phyloP scores from a whole-genome alignment of 2,329 filamentous ascomycete species.

The Colletotrichum sp. region DNA sequence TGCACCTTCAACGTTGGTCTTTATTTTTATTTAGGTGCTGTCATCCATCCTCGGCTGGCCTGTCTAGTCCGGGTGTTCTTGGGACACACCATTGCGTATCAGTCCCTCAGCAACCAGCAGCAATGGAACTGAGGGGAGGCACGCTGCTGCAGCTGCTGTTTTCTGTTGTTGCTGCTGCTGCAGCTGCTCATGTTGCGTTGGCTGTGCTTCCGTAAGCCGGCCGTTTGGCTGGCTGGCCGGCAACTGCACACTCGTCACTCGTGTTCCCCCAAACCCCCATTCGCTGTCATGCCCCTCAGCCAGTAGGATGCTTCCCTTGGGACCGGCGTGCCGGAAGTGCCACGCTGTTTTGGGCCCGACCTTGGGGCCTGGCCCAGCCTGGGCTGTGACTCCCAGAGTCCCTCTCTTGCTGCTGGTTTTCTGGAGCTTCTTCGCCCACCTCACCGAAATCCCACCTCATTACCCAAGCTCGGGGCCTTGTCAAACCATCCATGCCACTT shows the following conservation, averaged over 20 bases:
- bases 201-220: slow-evolving; percentile 6
- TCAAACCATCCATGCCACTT: background rate
- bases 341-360: slow-evolving; percentile 9
- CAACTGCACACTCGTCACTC: background rate
- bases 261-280: background rate
- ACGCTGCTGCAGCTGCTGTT: background rate
- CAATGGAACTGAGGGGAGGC: background rate
- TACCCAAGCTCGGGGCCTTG: background rate
- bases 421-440: background rate
- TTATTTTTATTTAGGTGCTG: background rate
- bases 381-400: background rate
- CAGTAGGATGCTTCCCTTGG: slow-evolving; percentile 12
- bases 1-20: background rate
- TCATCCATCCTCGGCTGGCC: background rate
- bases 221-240: background rate
- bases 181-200: slow-evolving; percentile 7
- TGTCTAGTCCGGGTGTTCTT: background rate
- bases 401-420: background rate
- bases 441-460: background rate
- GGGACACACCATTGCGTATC: background rate
- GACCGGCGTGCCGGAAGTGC: slow-evolving; percentile 2
- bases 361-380: background rate
- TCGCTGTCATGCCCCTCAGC: background rate
- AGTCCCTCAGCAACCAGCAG: background rate
- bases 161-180: background rate